Base-by-base conservation (phyloP, 805 yeast genomes). In the Starmerella asiatica region DNA sequence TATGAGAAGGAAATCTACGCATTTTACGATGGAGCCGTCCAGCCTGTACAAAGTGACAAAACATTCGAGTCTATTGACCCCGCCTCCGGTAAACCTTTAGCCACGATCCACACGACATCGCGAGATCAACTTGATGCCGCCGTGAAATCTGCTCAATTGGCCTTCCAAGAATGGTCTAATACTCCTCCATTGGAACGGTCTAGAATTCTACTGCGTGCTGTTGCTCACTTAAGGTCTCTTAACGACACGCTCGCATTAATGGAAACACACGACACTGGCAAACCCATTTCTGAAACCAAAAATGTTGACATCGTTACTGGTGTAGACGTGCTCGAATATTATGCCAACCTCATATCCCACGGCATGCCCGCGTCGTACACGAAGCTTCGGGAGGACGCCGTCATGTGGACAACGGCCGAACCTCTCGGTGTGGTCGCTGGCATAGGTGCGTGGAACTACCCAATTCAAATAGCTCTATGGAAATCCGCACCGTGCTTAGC, bases 61-160 rank as follows among this genome's bases (percentile, higher is more conserved):
- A 73, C 77, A n/a, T 70, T 79, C 49, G 74, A 56, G 44, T 76
- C 75, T 21, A 57, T 75, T 42, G 68, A 76, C 56, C 86, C 88
- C 21, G 67, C 84, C 14, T 77, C 84, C 29, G 86, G 78, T 58
- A 77, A 76, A 54, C 69, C 65, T 40, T 70, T 80, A 48, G 65
- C 78, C 38, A 69, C 70, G 39, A 73, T 80, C 37, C 76, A 79
- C 58, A 83, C 78, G 57, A 93, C 85, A 32, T 67, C 71, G 44
- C 77, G 64, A 40, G 85, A 71, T 40, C 94, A 84, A 58, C 77
- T 83, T 29, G 84, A 84, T 46, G 50, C 61, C 42, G 95, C 96
- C 15, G 93, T 86, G 28, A 70, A 72, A 17, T 88, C 91, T 29
- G 95, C 95, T 32, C 63, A 70, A 47, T 65, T 65, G 30, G 94